phyloP scores from a whole-genome alignment of 2,329 filamentous ascomycete species.

The Fusarium secorum region DNA sequence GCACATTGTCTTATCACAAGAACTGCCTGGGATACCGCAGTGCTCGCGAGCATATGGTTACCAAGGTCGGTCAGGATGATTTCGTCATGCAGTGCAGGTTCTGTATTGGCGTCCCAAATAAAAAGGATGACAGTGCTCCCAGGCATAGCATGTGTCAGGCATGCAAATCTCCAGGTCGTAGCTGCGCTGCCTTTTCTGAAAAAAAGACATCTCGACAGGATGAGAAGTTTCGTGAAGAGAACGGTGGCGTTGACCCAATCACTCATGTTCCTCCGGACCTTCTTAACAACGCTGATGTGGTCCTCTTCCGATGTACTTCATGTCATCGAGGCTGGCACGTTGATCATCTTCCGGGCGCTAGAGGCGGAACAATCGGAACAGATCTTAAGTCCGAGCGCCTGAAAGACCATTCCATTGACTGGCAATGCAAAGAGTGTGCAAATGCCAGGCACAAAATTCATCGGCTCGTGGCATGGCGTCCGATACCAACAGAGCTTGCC shows the following conservation, averaged over 20 bases:
- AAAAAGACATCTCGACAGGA: constrained; percentile 81
- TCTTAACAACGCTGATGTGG: constrained; percentile 76
- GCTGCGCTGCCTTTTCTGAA: constrained; percentile 78
- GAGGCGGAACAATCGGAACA: constrained; percentile 45
- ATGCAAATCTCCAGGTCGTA: constrained; percentile 70
- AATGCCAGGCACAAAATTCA: constrained; percentile 73
- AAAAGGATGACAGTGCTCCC: constrained; percentile 75
- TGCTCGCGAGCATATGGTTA: constrained; percentile 84
- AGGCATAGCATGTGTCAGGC: constrained; percentile 74
- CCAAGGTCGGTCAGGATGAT: constrained; percentile 77
- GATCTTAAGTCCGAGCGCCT: constrained; percentile 61
- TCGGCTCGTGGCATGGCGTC: constrained; percentile 88
- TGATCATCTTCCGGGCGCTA: constrained; percentile 74
- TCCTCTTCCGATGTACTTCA: constrained; percentile 82
- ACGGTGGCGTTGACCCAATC: constrained; percentile 80
- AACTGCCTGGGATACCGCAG: constrained; percentile 78
- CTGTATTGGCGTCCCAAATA: constrained; percentile 74
- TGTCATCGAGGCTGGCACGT: constrained; percentile 86
- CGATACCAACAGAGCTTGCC: constrained; percentile 49
- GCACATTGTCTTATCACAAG: constrained; percentile 83
- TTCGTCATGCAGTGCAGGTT: constrained; percentile 92
- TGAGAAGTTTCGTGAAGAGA: constrained; percentile 81
- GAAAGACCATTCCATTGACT: constrained; percentile 75
- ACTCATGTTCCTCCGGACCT: constrained; percentile 67
- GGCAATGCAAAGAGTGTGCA: constrained; percentile 82